These are phyloP conservation scores for Vanrija humicola DNA, from an alignment of 1,284 basidiomycete genomes.

Conservation along the genomic window DNA sequence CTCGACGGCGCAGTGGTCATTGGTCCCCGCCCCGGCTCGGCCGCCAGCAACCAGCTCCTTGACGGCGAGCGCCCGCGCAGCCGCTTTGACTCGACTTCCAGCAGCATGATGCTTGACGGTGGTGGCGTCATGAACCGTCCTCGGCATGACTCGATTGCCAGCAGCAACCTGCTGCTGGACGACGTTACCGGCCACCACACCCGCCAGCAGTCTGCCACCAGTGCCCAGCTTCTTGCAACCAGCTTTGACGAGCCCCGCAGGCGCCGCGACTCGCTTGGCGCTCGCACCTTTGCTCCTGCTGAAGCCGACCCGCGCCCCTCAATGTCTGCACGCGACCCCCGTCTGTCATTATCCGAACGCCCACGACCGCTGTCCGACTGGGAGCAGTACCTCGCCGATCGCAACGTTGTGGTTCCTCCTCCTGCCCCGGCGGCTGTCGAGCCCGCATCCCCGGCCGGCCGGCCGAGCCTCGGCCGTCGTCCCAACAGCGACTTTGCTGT, in stretches of 20 bases:
- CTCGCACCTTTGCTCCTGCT: background rate
- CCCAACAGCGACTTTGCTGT: conserved; percentile 1
- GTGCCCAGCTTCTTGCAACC: background rate
- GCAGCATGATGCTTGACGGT: conserved; percentile 5
- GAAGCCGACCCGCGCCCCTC: background rate
- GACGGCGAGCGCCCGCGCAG: conserved; percentile 2
- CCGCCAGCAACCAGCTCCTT: background rate
- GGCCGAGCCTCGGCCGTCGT: background rate
- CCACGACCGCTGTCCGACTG: conserved; percentile 24
- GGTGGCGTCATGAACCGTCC: background rate
- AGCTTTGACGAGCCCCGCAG: background rate
- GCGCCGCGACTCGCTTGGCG: conserved; percentile 4
- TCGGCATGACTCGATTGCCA: background rate
- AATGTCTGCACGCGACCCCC: background rate
- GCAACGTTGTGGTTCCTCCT: conserved; percentile 36
- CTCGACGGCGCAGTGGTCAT: background rate
- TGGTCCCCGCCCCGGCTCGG: too few relatives aligned
- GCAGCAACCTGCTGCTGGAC: conserved; percentile 3
- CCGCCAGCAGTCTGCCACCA: background rate
- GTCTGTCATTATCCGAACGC: too few relatives aligned
- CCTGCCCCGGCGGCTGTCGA: background rate
- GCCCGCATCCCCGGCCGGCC: background rate
- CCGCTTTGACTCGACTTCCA: conserved; percentile 6
- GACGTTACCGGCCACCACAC: background rate
- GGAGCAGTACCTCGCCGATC: conserved; percentile 36